A percentile compares a stretch with the other conserved stretches of the same genome.
These are phyloP conservation scores for Tolypocladium sp. DNA, from an alignment of 2,329 filamentous ascomycete species.

Conservation along the genomic window DNA sequence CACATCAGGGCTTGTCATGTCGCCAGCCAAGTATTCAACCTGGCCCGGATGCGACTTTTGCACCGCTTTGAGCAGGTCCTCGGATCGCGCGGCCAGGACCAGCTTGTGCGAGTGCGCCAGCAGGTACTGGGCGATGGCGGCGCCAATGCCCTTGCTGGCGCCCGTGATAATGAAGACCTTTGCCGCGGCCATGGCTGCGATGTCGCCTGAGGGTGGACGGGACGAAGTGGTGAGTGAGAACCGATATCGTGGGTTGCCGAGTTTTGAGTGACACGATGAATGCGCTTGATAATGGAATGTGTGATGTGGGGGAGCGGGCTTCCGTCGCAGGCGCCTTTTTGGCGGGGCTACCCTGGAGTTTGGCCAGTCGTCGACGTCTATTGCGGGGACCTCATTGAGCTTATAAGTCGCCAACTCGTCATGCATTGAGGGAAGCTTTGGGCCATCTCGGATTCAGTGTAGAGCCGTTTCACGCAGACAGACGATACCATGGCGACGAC, in stretches of 20 bases:
- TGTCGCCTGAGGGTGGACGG: background rate
- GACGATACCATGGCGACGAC: constrained; percentile 35
- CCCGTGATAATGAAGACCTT: constrained; percentile 58
- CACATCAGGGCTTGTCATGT: constrained; percentile 45
- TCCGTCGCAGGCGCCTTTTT: background rate
- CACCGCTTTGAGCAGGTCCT: constrained; percentile 37
- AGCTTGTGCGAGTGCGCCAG: constrained; percentile 47
- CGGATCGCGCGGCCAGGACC: constrained; percentile 47
- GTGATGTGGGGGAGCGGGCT: background rate
- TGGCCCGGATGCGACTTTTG: constrained; percentile 41
- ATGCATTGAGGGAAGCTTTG: background rate
- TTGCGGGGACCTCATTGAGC: background rate
- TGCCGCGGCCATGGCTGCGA: constrained; percentile 1
- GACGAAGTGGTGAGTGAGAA: background rate
- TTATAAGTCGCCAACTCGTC: background rate
- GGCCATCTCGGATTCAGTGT: background rate
- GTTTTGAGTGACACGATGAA: background rate
- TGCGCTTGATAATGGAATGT: background rate
- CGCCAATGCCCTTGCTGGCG: constrained; percentile 54
- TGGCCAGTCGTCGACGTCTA: background rate
- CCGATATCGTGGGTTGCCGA: background rate
- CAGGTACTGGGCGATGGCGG: constrained; percentile 43
- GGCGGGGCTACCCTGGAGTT: background rate
- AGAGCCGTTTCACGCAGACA: background rate
- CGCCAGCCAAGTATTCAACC: constrained; percentile 47